A percentile compares a stretch with the other conserved stretches of the same genome.
Evolutionary conservation across 306 rosid genomes (phyloP).

Genomic region (Cicer arietinum): DNA sequence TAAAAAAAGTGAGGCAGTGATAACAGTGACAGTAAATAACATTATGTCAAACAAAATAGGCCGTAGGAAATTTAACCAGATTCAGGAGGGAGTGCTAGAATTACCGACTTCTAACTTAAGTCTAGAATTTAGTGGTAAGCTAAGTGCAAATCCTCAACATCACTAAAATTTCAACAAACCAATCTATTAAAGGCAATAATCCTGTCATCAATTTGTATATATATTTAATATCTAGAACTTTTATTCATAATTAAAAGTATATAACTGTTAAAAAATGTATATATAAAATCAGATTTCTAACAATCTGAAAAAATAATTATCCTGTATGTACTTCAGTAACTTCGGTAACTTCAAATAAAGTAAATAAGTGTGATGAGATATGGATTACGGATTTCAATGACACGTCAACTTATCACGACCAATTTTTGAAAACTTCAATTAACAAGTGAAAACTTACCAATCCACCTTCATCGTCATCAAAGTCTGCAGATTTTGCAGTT

Average conservation of each 20-base stretch:
- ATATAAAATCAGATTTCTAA: conserved; percentile 6
- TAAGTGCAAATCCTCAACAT: conserved; percentile 31
- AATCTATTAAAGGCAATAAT: conserved; percentile 31
- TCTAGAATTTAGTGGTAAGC: conserved; percentile 22
- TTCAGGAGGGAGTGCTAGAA: background rate
- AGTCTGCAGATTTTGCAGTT: conserved; percentile 87
- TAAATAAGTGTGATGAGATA: conserved; percentile 12
- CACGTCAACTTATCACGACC: background rate
- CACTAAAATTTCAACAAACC: conserved; percentile 36
- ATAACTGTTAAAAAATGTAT: too few relatives aligned
- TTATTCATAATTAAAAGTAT: conserved; percentile 16
- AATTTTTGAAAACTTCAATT: background rate
- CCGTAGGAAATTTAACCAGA: background rate
- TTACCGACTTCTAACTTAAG: conserved; percentile 5
- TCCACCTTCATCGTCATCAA: conserved; percentile 98
- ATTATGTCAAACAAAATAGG: background rate
- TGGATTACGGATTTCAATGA: conserved; percentile 11
- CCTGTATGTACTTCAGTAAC: background rate
- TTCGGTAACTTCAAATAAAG: conserved; percentile 23
- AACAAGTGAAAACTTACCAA: conserved; percentile 65
- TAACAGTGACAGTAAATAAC: background rate
- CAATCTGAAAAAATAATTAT: conserved; percentile 31
- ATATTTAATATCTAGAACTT: conserved; percentile 2
- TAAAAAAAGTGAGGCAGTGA: background rate
- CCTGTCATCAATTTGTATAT: conserved; percentile 16